Percentiles rank a stretch among this genome's conserved stretches.
Evolutionary conservation across 106 monocot species (phyloP).

Genomic region (Chionographis japonica): DNA sequence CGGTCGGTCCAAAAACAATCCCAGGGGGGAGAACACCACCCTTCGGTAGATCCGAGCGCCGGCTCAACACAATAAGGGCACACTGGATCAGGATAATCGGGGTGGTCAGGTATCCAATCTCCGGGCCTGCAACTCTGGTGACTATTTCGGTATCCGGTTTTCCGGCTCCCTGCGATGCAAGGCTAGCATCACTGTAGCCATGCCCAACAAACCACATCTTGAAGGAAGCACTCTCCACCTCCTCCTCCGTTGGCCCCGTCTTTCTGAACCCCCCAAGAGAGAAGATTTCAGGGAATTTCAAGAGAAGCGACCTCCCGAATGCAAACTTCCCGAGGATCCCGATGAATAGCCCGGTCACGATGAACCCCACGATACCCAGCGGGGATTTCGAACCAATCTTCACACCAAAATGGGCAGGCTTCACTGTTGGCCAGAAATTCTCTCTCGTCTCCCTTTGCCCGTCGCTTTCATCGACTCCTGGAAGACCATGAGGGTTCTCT

Average conservation of each 20-base stretch:
- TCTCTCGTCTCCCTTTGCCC: constrained; percentile 40
- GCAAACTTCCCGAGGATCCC: constrained; percentile 55
- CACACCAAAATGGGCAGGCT: constrained; percentile 87
- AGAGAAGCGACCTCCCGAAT: constrained; percentile 68
- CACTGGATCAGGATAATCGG: constrained; percentile 87
- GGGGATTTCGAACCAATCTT: constrained; percentile 71
- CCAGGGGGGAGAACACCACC: constrained; percentile 83
- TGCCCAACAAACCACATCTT: constrained; percentile 94
- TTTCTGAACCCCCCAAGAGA: constrained; percentile 72
- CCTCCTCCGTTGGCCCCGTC: constrained; percentile 83
- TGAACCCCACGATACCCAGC: constrained; percentile 26
- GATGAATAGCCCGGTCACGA: constrained; percentile 62
- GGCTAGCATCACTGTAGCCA: constrained; percentile 58
- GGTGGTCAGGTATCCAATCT: constrained; percentile 76
- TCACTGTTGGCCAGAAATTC: constrained; percentile 68
- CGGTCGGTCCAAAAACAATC: constrained; percentile 70
- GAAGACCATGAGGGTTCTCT: constrained; percentile 74
- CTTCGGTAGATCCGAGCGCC: constrained; percentile 54
- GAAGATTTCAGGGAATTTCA: constrained; percentile 78
- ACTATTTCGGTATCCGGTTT: constrained; percentile 82
- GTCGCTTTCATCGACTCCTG: constrained; percentile 48
- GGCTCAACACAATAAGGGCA: constrained; percentile 58
- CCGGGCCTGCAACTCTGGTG: constrained; percentile 84
- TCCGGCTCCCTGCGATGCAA: constrained; percentile 20
- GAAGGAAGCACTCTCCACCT: constrained; percentile 73